A percentile compares a stretch with the other conserved stretches of the same genome.
Evolutionary conservation across 345 rosid genomes (phyloP).

Genomic region (Odontarrhena argentea): DNA sequence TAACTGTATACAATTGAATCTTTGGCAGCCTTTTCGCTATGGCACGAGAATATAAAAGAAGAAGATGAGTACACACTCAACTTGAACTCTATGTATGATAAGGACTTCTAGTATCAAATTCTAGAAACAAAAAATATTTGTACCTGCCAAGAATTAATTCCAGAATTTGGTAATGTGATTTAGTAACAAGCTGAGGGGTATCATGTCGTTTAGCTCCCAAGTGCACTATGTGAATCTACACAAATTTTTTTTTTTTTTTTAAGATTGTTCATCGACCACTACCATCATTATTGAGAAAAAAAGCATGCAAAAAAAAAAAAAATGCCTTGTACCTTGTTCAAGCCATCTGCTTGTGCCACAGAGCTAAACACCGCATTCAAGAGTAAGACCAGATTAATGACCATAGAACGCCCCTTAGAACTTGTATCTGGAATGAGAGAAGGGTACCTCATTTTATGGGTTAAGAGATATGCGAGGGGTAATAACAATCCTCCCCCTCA

Average conservation of each 20-base stretch:
- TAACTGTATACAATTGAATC: conserved; percentile 54
- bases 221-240: conserved; percentile 62
- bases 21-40: conserved; percentile 47
- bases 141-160: conserved; percentile 45
- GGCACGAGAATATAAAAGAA: neutral
- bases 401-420: conserved; percentile 21
- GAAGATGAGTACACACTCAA: neutral
- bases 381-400: conserved; percentile 24
- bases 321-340: conserved; percentile 19
- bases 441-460: conserved; percentile 2
- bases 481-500: conserved; percentile 11
- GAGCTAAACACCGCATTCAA: conserved; percentile 18
- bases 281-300: neutral
- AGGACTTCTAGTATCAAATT: neutral
- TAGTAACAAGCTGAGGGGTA: conserved; percentile 45
- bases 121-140: neutral
- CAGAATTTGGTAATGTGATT: conserved; percentile 68
- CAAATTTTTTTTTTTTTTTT: too few species aligned
- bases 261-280: neutral
- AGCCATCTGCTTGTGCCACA: conserved; percentile 4
- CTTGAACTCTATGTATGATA: neutral
- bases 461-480: neutral
- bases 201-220: conserved; percentile 58
- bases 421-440: conserved; percentile 24
- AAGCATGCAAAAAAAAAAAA: neutral